Base-by-base conservation (phyloP, 2,329 filamentous ascomycete species). In the Dissoconium aciculare region DNA sequence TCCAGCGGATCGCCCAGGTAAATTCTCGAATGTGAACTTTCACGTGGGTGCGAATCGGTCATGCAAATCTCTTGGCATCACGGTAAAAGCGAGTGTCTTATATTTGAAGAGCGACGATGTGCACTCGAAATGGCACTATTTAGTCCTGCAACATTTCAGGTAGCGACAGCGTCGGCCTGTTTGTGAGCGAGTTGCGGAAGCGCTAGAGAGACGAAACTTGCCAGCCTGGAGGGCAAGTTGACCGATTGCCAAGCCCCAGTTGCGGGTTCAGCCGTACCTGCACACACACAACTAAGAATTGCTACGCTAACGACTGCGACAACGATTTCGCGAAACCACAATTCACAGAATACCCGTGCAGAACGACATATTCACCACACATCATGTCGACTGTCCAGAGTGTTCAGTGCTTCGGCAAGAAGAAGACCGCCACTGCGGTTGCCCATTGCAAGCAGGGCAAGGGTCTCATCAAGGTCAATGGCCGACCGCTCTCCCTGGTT, bases 401-500 rank as follows among this genome's bases (percentile, higher is more conserved):
- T 50, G 60, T 64, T 43, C 84, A 93, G 75, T 93, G 84, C 80
- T 94, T 95, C 80, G 85, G 85, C 78, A 94, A 94, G 78, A 66
- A 66, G 61, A 66, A 64, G 59, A 65, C 62, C 38, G 63, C 63
- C 46, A 66, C 63, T 42, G 83, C 83, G 55, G 83, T 91, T 67
- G 83, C 82, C 63, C 81, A 87, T 71, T 87, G 80, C 78, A 85
- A 87, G 76, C 76, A 73, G 60, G 77, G 77, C 58, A 79, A 79
- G 63, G 89, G 89, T 64, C 77, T 95, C 56, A 74, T 98, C 68
- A 93, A 91, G 74, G 89, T 94, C 67, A 98, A 95, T 73, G 89
- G 89, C 67, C 81, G 83, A 63, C 89, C 89, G 57, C 77, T 98
- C 56, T 70, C 71, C 57, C 81, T 95, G 56, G 80, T 93, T 55